Conservation (phyloP, 352 stramenopile genomes). For the Pythium volutum region DNA sequence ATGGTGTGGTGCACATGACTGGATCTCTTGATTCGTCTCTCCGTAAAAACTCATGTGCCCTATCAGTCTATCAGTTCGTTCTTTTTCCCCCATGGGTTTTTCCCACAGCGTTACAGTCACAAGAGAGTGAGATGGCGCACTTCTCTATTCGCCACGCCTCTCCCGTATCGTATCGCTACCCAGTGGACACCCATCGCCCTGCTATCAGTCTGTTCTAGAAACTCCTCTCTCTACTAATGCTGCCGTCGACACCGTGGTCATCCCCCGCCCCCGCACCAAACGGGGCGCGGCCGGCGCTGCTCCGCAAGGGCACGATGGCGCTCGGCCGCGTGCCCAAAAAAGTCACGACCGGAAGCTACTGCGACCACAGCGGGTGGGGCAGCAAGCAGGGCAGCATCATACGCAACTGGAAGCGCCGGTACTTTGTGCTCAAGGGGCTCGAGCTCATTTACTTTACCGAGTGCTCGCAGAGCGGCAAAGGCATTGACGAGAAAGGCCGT, state of each 20-base stretch:
- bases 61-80: not conserved
- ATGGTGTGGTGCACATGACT: slow-evolving; percentile 8
- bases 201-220: no score
- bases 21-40: no score
- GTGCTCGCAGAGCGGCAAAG: slow-evolving; percentile 64
- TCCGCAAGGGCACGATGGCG: slow-evolving; percentile 15
- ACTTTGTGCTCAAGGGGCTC: slow-evolving; percentile 75
- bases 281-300: not conserved
- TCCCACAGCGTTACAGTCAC: no score
- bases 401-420: slow-evolving; percentile 81
- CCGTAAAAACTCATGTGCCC: not conserved
- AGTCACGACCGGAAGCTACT: slow-evolving; percentile 38
- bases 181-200: not conserved
- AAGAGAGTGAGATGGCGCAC: slow-evolving; percentile 12
- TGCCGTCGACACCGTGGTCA: not conserved
- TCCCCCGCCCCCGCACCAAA: no score
- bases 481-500: slow-evolving; percentile 73
- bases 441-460: slow-evolving; percentile 81
- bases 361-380: slow-evolving; percentile 74
- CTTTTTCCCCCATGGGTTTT: not conserved
- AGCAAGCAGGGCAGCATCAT: slow-evolving; percentile 81
- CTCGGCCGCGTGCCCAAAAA: slow-evolving; percentile 19
- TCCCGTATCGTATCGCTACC: not conserved
- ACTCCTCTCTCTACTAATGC: not conserved
- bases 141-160: not conserved